Evolutionary conservation across 163 green algal species (phyloP), one percentile per base, ranked within the genome.

Genomic region (Chlorella variabilis): DNA sequence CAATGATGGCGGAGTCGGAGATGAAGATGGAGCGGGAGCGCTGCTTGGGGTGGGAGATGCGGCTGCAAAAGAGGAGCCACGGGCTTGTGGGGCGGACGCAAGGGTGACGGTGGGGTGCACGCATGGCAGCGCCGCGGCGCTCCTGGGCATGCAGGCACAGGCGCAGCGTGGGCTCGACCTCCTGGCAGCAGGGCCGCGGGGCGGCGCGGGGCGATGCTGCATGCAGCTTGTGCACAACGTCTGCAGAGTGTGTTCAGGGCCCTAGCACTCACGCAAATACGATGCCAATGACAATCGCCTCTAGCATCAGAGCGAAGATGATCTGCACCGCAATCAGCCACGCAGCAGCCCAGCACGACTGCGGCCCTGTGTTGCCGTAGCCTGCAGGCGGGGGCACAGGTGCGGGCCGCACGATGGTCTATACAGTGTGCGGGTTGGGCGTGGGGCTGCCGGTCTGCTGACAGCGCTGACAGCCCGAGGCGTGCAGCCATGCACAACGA

Each of bases 21-120:
- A 98, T 95, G 74, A 97, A 92, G 71, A 98, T 94, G 9, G 93
- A 95, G 41, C 94, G 88, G 17, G 78, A 78, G 38, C 93, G 88
- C 77, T 96, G 90, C 84, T 96, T 95, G 74, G 94, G 94, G 87
- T 97, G 93, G 15, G 83, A 91, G 86, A 98, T 95, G 75, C 88
- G 88, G 7, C 78, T 84, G 78, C 78, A 42, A 6, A 1, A 25
- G 48, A n/a, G n/a, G n/a, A n/a, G n/a, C n/a, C n/a, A n/a, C n/a
- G 2, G 20, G 31, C 27, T n/a, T 23, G 39, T 15, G 5, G 39
- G n/a, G 29, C n/a, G n/a, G 42, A 31, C 8, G 33, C 36, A 25
- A 51, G 41, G 9, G 41, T 27, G 61, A 13, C 31, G 11, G 38
- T 3, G 5, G n/a, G n/a, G n/a, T n/a, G n/a, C n/a, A n/a, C n/a